phyloP scores from a whole-genome alignment of 305 asterid genomes.

The Fraxinus xanthoxyloides region DNA sequence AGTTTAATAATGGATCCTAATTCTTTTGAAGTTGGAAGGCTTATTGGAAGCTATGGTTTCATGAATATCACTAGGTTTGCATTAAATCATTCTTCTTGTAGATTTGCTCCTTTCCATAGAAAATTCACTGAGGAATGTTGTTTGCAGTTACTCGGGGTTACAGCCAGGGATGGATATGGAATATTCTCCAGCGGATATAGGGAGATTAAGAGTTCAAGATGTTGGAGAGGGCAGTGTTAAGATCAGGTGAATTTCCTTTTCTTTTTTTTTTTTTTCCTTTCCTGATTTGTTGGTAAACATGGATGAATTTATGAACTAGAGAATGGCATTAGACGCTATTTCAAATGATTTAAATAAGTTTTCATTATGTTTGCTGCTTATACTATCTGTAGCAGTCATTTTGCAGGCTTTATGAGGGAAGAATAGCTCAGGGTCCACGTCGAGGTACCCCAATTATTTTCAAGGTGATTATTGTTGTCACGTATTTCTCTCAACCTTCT shows the following conservation, averaged over 20 bases:
- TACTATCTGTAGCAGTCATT: conserved; percentile 44
- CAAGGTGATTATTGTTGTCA: conserved; percentile 51
- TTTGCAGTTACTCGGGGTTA: conserved; percentile 64
- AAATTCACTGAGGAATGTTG: conserved; percentile 11
- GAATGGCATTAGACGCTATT: not conserved
- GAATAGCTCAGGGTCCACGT: conserved; percentile 76
- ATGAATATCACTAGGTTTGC: conserved; percentile 77
- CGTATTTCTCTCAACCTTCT: not conserved
- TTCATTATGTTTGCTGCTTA: conserved; percentile 41
- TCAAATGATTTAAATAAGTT: not conserved
- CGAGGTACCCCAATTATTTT: conserved; percentile 78
- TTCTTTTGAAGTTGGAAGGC: conserved; percentile 78
- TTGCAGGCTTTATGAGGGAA: conserved; percentile 96
- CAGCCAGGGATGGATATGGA: conserved; percentile 47
- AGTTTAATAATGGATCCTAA: conserved; percentile 64
- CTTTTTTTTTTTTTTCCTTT: not conserved
- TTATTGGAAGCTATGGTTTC: conserved; percentile 87
- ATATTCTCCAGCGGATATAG: conserved; percentile 39
- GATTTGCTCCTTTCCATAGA: not conserved
- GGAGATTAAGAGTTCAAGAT: conserved; percentile 68
- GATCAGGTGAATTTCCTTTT: conserved; percentile 56
- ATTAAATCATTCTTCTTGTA: not conserved
- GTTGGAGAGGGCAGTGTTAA: conserved; percentile 80
- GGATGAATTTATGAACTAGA: not conserved
- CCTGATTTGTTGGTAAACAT: not conserved